A percentile compares a stretch with the other conserved stretches of the same genome.
Evolutionary conservation across 495 filamentous ascomycete species (phyloP).

Genomic region (Articulospora tetracladia): DNA sequence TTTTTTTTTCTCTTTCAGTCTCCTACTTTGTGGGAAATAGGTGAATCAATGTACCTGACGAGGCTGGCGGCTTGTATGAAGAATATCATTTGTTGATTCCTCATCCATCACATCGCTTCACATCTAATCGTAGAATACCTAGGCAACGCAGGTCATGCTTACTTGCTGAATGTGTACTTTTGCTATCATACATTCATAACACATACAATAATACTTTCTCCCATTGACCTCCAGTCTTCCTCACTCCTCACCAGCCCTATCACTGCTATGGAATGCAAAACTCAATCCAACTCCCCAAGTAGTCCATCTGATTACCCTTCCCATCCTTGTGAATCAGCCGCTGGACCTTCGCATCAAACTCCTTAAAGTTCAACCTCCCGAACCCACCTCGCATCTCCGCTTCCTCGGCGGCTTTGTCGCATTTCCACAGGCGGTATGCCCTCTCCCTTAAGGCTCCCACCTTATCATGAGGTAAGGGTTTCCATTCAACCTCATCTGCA

Average conservation of each 20-base stretch:
- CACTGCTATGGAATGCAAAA: conserved; percentile 59
- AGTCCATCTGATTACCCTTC: conserved; percentile 57
- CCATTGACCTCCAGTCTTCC: too few relatives aligned
- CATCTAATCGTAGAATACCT: too few relatives aligned
- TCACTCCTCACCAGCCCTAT: too few relatives aligned
- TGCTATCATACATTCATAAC: too few relatives aligned
- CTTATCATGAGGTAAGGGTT: background rate
- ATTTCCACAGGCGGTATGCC: conserved; percentile 46
- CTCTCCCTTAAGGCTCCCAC: conserved; percentile 18
- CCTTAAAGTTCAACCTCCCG: conserved; percentile 63
- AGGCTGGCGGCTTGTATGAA: too few relatives aligned
- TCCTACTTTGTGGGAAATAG: too few relatives aligned
- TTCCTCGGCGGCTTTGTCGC: conserved; percentile 62
- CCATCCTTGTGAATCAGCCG: conserved; percentile 25
- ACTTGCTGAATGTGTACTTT: too few relatives aligned
- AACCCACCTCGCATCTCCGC: conserved; percentile 66
- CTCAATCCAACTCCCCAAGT: conserved; percentile 83
- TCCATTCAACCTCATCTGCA: background rate
- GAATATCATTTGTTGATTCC: too few relatives aligned
- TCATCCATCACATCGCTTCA: too few relatives aligned
- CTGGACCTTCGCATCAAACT: conserved; percentile 71
- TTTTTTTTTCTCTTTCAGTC: too few relatives aligned
- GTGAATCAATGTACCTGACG: too few relatives aligned
- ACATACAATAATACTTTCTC: background rate
- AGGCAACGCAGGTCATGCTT: too few relatives aligned